A percentile compares a stretch with the other conserved stretches of the same genome.
Evolutionary conservation across 331 rosid genomes (phyloP).

Genomic region (Quercus tomentella): DNA sequence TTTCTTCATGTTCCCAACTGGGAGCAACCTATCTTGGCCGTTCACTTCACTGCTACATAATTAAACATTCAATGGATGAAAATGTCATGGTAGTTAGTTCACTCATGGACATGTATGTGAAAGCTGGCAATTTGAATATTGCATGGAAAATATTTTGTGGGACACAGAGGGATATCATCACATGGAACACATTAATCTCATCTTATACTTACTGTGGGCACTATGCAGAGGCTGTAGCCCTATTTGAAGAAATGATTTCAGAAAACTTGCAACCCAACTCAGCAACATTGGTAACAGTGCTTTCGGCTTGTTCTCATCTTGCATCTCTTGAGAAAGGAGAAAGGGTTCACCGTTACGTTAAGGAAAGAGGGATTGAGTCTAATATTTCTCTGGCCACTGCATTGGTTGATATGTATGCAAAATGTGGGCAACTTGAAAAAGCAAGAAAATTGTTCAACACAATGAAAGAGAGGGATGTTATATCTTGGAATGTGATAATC

Average conservation of each 20-base stretch:
- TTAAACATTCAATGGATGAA: constrained; percentile 40
- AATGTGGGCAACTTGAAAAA: constrained; percentile 66
- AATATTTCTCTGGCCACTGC: constrained; percentile 62
- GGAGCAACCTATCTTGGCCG: constrained; percentile 44
- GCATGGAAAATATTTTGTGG: constrained; percentile 48
- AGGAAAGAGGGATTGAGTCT: constrained; percentile 37
- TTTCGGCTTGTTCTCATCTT: constrained; percentile 70
- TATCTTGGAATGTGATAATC: constrained; percentile 77
- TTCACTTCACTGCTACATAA: constrained; percentile 59
- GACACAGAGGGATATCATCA: constrained; percentile 31
- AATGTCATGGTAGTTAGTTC: constrained; percentile 44
- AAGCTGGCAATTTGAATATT: constrained; percentile 38
- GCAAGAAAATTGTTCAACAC: constrained; percentile 54
- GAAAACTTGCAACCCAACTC: constrained; percentile 46
- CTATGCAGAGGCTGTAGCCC: constrained; percentile 38
- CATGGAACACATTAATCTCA: constrained; percentile 78
- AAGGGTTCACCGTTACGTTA: constrained; percentile 43
- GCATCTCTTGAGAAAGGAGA: constrained; percentile 57
- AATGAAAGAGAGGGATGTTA: constrained; percentile 55
- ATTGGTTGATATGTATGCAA: constrained; percentile 76
- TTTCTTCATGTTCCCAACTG: constrained; percentile 51
- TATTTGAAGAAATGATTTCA: constrained; percentile 50
- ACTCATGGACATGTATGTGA: constrained; percentile 75
- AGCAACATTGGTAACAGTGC: constrained; percentile 45
- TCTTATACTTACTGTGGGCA: constrained; percentile 41